A percentile compares a stretch with the other conserved stretches of the same genome.
phyloP scores from a whole-genome alignment of 148 eudicot species.

The Chenopodium berlandieri region DNA sequence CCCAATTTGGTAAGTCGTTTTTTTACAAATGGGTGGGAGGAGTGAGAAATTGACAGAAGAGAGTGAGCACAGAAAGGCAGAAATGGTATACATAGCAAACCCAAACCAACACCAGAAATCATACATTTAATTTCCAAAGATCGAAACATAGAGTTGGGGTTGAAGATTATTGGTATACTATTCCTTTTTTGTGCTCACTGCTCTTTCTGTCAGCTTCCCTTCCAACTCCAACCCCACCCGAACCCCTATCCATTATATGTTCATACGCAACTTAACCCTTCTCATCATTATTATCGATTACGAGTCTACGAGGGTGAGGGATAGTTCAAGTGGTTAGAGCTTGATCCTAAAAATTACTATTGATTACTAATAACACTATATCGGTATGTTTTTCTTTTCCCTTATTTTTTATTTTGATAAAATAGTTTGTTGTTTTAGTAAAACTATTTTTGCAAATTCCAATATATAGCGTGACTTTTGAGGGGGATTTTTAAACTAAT shows the following conservation, averaged over 20 bases:
- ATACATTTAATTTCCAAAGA: no score
- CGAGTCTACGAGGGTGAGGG: no score
- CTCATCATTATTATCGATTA: neutral
- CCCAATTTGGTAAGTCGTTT: neutral
- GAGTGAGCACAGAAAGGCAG: slow-evolving; percentile 69
- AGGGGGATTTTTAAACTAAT: slow-evolving; percentile 16
- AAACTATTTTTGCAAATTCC: neutral
- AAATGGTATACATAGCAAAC: slow-evolving; percentile 26
- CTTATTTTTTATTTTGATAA: neutral
- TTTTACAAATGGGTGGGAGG: neutral
- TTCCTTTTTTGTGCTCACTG: slow-evolving; percentile 70
- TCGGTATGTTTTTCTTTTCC: neutral
- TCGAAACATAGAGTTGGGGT: no score
- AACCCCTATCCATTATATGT: no score
- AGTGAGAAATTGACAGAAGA: slow-evolving; percentile 63
- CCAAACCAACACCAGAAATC: no score
- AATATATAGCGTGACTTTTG: slow-evolving; percentile 38
- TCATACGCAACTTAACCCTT: neutral
- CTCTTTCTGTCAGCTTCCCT: slow-evolving; percentile 59
- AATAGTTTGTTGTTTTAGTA: neutral
- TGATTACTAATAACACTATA: no score
- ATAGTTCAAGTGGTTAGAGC: no score
- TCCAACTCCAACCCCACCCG: neutral
- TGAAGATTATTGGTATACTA: slow-evolving; percentile 8
- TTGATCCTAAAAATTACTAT: no score